phyloP scores from a whole-genome alignment of 2,329 filamentous ascomycete genomes.

The Torrubiellomyces zombiae region DNA sequence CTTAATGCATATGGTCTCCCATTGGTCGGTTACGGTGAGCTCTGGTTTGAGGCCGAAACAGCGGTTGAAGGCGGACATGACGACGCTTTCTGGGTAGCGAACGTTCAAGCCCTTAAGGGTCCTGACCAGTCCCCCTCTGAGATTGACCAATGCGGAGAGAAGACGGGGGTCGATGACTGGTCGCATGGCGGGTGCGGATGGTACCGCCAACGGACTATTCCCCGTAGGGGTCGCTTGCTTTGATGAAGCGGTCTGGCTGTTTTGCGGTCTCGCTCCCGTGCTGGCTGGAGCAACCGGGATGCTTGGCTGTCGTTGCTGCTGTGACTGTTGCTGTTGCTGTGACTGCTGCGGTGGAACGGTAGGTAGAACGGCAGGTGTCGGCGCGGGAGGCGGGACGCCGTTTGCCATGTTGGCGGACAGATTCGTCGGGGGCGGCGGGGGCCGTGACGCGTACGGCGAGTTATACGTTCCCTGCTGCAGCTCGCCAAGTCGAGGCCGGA shows the following conservation, averaged over 20 bases:
- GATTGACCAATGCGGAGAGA: constrained; percentile 23
- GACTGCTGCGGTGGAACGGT: constrained; percentile 1
- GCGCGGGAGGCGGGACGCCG: constrained; percentile 6
- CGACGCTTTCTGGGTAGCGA: constrained; percentile 27
- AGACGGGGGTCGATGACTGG: constrained; percentile 28
- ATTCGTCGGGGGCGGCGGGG: constrained; percentile 13
- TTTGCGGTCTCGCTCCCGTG: constrained; percentile 6
- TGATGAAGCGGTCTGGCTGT: constrained; percentile 5
- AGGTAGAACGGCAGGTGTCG: constrained; percentile 3
- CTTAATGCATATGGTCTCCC: constrained; percentile 30
- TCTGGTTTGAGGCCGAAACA: constrained; percentile 29
- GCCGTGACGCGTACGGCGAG: constrained; percentile 20
- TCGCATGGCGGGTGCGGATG: constrained; percentile 11
- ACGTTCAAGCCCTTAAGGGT: constrained; percentile 26
- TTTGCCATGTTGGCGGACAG: constrained; percentile 14
- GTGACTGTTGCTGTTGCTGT: constrained; percentile 2
- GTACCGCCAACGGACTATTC: constrained; percentile 10
- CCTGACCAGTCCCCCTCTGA: constrained; percentile 29
- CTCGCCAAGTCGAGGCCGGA: constrained; percentile 15
- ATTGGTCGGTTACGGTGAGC: constrained; percentile 25
- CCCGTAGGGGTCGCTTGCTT: constrained; percentile 6
- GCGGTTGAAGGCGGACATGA: constrained; percentile 36
- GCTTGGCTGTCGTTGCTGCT: constrained; percentile 4
- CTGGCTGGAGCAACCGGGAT: constrained; percentile 5
- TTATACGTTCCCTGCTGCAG: constrained; percentile 18